Conservation (phyloP, 1,284 basidiomycete species). For the Ceratobasidium theobromae region DNA sequence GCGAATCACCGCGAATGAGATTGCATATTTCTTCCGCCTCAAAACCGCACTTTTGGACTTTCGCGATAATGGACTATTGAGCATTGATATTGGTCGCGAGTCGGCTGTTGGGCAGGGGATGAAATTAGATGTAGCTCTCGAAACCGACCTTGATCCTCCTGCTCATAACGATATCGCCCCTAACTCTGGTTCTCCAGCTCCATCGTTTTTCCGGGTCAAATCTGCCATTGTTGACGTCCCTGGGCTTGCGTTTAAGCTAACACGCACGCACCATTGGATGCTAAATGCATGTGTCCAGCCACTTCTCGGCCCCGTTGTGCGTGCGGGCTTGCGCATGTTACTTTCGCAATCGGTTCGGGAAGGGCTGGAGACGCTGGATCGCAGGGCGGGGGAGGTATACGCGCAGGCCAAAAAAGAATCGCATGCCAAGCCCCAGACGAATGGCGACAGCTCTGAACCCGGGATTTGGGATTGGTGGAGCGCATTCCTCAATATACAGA, state of each 20-base stretch:
- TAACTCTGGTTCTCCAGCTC: neutral
- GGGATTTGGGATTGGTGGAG: slow-evolving; percentile 43
- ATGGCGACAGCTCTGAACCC: slow-evolving; percentile 32
- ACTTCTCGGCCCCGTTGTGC: slow-evolving; percentile 47
- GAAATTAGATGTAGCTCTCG: slow-evolving; percentile 49
- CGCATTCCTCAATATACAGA: slow-evolving; percentile 38
- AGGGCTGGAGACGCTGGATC: slow-evolving; percentile 41
- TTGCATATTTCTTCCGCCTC: slow-evolving; percentile 52
- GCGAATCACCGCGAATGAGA: slow-evolving; percentile 46
- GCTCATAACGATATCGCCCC: slow-evolving; percentile 5
- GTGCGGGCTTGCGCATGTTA: slow-evolving; percentile 39
- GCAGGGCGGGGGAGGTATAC: slow-evolving; percentile 40
- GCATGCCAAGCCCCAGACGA: slow-evolving; percentile 9
- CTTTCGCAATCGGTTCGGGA: slow-evolving; percentile 44
- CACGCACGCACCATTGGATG: slow-evolving; percentile 52
- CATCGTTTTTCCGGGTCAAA: slow-evolving; percentile 48
- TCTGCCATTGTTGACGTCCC: slow-evolving; percentile 46
- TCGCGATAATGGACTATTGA: slow-evolving; percentile 53
- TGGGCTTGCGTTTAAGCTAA: slow-evolving; percentile 47
- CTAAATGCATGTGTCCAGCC: slow-evolving; percentile 53
- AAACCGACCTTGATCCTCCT: slow-evolving; percentile 38
- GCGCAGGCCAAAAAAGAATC: slow-evolving; percentile 29
- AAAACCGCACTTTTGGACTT: slow-evolving; percentile 45
- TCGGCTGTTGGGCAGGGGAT: slow-evolving; percentile 41
- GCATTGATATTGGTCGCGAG: slow-evolving; percentile 44